phyloP scores from a whole-genome alignment of 441 rosid species.

The Bocquillonia castaneifolia region DNA sequence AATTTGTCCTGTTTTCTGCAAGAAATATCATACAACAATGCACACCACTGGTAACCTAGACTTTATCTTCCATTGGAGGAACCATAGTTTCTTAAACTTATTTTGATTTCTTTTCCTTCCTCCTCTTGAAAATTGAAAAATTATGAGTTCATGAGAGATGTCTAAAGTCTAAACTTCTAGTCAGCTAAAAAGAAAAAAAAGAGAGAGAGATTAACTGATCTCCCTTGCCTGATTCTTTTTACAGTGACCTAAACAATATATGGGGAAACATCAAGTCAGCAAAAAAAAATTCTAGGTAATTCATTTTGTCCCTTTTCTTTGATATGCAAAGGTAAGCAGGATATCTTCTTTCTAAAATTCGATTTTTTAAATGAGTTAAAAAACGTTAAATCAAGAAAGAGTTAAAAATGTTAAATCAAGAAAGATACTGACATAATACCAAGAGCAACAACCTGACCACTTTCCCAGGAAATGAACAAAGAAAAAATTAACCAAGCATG shows the following conservation, averaged over 20 bases:
- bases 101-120: too few relatives aligned
- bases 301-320: not conserved
- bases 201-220: not conserved
- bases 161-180: not conserved
- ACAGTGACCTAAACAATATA: too few relatives aligned
- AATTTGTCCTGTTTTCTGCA: not conserved
- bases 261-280: too few relatives aligned
- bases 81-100: too few relatives aligned
- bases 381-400: too few relatives aligned
- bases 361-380: not conserved
- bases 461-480: not conserved
- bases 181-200: not conserved
- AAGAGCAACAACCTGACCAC: not conserved
- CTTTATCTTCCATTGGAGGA: too few relatives aligned
- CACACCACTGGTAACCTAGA: not conserved
- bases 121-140: too few relatives aligned
- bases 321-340: not conserved
- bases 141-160: not conserved
- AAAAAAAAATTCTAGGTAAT: too few relatives aligned
- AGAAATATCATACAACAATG: not conserved
- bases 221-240: not conserved
- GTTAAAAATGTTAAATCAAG: too few relatives aligned
- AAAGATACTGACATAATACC: not conserved
- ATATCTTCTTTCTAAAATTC: not conserved
- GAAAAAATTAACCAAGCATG: not conserved